Evolutionary conservation across 176 grass and related monocot genomes (phyloP).

Genomic region (Oryza australiensis): DNA sequence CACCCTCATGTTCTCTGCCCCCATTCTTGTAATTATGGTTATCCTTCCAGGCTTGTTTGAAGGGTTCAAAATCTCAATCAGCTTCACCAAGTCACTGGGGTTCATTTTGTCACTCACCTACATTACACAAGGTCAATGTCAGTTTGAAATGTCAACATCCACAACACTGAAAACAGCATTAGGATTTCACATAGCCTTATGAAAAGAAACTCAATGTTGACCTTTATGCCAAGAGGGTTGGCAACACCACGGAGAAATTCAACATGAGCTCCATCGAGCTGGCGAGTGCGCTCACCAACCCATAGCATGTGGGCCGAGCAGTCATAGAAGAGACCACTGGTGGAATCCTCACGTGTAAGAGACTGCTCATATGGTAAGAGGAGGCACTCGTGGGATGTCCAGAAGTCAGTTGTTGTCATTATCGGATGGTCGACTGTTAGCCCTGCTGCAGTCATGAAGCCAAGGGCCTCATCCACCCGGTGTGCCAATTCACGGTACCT

Average conservation of each 20-base stretch:
- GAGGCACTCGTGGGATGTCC: constrained; percentile 95
- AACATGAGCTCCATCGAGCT: constrained; percentile 92
- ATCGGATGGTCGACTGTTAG: constrained; percentile 87
- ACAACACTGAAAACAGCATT: neutral
- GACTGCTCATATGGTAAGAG: constrained; percentile 94
- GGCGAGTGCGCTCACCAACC: constrained; percentile 97
- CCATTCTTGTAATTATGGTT: constrained; percentile 97
- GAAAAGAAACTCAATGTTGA: constrained; percentile 16
- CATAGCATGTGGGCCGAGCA: constrained; percentile 97
- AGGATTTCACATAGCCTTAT: neutral
- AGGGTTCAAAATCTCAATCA: constrained; percentile 95
- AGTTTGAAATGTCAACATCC: constrained; percentile 8
- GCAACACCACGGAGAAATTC: constrained; percentile 95
- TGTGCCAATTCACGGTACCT: constrained; percentile 92
- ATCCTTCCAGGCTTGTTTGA: constrained; percentile 94
- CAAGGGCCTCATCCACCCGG: constrained; percentile 91
- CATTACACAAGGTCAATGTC: constrained; percentile 33
- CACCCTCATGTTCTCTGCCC: constrained; percentile 97
- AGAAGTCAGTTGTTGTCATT: constrained; percentile 97
- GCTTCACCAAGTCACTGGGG: constrained; percentile 83
- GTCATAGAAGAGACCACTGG: constrained; percentile 87
- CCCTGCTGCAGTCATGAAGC: constrained; percentile 95
- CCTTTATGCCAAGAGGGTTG: constrained; percentile 98
- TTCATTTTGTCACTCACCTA: constrained; percentile 99
- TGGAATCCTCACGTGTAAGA: constrained; percentile 93